Conservation (phyloP, 352 stramenopile species). For the Pilasporangium apinafurcum region DNA sequence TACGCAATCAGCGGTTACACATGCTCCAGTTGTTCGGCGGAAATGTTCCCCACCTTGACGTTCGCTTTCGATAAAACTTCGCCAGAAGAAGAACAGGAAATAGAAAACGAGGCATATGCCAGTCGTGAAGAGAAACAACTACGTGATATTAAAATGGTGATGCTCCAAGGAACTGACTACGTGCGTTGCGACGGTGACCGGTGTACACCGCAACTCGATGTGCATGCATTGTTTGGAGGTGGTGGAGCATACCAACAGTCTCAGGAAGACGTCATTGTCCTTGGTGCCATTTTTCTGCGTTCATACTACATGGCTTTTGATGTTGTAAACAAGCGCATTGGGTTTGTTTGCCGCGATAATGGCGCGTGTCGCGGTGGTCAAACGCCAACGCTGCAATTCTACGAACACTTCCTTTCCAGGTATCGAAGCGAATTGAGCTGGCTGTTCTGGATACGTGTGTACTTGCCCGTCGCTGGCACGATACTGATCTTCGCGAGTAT, state of each 20-base stretch:
- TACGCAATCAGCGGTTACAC: conserved; percentile 30
- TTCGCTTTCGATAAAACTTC: conserved; percentile 43
- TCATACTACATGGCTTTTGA: conserved; percentile 70
- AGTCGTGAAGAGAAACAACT: background rate
- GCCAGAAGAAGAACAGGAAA: no score
- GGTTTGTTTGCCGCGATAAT: conserved; percentile 30
- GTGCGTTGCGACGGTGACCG: conserved; percentile 46
- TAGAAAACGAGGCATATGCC: background rate
- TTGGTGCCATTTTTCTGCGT: conserved; percentile 59
- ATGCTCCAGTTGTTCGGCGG: conserved; percentile 32
- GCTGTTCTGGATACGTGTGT: conserved; percentile 33
- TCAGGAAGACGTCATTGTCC: conserved; percentile 35
- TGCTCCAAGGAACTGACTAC: conserved; percentile 55
- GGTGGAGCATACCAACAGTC: background rate
- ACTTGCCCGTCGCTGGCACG: conserved; percentile 20
- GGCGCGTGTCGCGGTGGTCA: conserved; percentile 21
- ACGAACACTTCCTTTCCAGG: conserved; percentile 5
- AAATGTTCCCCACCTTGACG: conserved; percentile 43
- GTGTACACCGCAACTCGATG: conserved; percentile 53
- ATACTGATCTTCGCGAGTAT: conserved; percentile 21
- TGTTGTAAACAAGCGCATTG: conserved; percentile 21
- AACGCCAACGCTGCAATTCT: conserved; percentile 31
- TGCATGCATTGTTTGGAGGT: conserved; percentile 27
- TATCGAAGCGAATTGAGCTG: conserved; percentile 1
- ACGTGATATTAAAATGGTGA: conserved; percentile 21